These are phyloP conservation scores for Taphrina pruni DNA, from an alignment of 1,139 yeast species.

Conservation along the genomic window DNA sequence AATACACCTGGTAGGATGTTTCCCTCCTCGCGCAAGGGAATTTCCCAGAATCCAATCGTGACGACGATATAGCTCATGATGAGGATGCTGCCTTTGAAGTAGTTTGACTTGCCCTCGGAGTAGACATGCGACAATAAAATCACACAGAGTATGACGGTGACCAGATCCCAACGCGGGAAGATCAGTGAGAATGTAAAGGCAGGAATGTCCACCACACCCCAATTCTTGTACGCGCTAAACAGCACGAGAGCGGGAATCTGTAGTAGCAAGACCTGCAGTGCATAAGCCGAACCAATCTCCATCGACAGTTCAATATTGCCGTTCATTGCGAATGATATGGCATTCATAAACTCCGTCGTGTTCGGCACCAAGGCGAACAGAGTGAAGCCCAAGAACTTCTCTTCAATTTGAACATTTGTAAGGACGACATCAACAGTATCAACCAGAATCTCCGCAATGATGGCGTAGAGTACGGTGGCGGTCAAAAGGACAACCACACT, in stretches of 20 bases:
- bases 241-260: slow-evolving; percentile 91
- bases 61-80: slow-evolving; percentile 79
- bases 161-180: slow-evolving; percentile 94
- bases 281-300: slow-evolving; percentile 99
- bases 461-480: slow-evolving; percentile 86
- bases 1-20: slow-evolving; percentile 7
- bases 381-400: slow-evolving; percentile 89
- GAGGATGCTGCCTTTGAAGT: slow-evolving; percentile 86
- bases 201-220: slow-evolving; percentile 47
- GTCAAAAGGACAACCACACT: slow-evolving; percentile 82
- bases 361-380: slow-evolving; percentile 96
- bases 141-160: slow-evolving; percentile 83
- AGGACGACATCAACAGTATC: slow-evolving; percentile 92
- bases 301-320: slow-evolving; percentile 92
- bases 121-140: slow-evolving; percentile 90
- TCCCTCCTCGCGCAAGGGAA: slow-evolving; percentile 31
- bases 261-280: slow-evolving; percentile 90
- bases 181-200: slow-evolving; percentile 60
- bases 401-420: slow-evolving; percentile 74
- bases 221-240: slow-evolving; percentile 64
- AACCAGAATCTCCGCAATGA: slow-evolving; percentile 92
- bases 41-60: slow-evolving; percentile 71
- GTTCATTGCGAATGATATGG: slow-evolving; percentile 92
- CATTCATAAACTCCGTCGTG: slow-evolving; percentile 94
- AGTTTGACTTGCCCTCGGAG: slow-evolving; percentile 95